Percentiles rank a stretch among this genome's conserved stretches.
These are phyloP conservation scores for Mycena sanguinolenta DNA, from an alignment of 768 basidiomycete species.

Conservation along the genomic window DNA sequence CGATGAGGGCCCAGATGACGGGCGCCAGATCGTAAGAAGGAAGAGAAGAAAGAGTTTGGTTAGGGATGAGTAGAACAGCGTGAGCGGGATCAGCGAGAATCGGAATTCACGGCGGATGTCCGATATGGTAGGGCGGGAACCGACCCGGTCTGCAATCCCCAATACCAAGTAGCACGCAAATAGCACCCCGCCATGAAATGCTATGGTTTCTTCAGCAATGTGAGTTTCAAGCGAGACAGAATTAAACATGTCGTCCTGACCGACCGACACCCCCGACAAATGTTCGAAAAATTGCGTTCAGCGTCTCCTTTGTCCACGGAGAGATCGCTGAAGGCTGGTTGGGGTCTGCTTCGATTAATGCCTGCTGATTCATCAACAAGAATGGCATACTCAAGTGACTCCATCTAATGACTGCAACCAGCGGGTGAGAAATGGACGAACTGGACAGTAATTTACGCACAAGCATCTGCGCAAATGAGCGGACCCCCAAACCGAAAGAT, in stretches of 20 bases:
- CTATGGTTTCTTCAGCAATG: slow-evolving; percentile 70
- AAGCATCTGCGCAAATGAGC: slow-evolving; percentile 77
- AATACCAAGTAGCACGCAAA: slow-evolving; percentile 69
- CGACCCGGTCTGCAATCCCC: slow-evolving; percentile 52
- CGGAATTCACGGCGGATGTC: slow-evolving; percentile 75
- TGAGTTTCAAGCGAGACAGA: background rate
- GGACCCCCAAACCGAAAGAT: slow-evolving; percentile 71
- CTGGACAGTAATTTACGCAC: slow-evolving; percentile 57
- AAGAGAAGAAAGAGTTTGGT: slow-evolving; percentile 89
- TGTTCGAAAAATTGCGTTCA: slow-evolving; percentile 66
- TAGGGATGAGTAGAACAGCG: slow-evolving; percentile 85
- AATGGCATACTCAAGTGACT: slow-evolving; percentile 70
- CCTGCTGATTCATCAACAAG: background rate
- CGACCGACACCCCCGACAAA: slow-evolving; percentile 73
- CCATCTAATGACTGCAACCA: slow-evolving; percentile 79
- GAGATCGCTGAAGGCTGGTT: slow-evolving; percentile 51
- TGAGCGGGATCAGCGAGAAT: slow-evolving; percentile 82
- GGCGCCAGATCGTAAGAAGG: slow-evolving; percentile 84
- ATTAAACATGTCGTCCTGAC: slow-evolving; percentile 49
- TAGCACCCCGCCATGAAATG: slow-evolving; percentile 80
- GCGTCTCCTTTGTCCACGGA: slow-evolving; percentile 67
- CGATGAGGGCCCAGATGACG: slow-evolving; percentile 50
- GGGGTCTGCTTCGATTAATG: slow-evolving; percentile 50
- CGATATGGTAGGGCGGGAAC: slow-evolving; percentile 49
- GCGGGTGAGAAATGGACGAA: slow-evolving; percentile 18